A percentile compares a stretch with the other conserved stretches of the same genome.
These are phyloP conservation scores for Acidiella bohemica DNA, from an alignment of 495 filamentous ascomycete genomes.

Conservation along the genomic window DNA sequence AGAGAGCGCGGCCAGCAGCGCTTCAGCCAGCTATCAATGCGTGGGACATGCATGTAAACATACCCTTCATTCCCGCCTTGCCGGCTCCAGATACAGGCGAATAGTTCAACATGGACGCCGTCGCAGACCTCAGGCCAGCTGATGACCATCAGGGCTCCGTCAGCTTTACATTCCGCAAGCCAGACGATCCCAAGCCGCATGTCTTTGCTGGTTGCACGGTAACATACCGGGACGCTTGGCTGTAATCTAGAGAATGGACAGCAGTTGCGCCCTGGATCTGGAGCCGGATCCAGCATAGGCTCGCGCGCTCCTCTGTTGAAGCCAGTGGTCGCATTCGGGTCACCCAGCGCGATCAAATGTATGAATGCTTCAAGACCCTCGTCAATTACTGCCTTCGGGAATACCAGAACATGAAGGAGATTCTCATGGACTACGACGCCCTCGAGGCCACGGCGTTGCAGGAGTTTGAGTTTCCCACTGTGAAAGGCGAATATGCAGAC, in stretches of 20 bases:
- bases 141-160: not conserved
- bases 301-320: constrained; percentile 25
- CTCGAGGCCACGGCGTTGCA: constrained; percentile 30
- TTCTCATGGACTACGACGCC: constrained; percentile 27
- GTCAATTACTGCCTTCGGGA: constrained; percentile 29
- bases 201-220: constrained; percentile 28
- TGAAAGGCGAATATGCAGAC: constrained; percentile 26
- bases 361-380: constrained; percentile 32
- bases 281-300: constrained; percentile 23
- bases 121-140: constrained; percentile 26
- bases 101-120: constrained; percentile 30
- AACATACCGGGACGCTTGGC: constrained; percentile 25
- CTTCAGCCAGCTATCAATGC: constrained; percentile 31
- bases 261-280: constrained; percentile 36
- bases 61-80: constrained; percentile 25
- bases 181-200: constrained; percentile 25
- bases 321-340: constrained; percentile 25
- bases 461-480: constrained; percentile 27
- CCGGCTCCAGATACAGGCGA: constrained; percentile 25
- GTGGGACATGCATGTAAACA: constrained; percentile 27
- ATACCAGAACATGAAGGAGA: constrained; percentile 32
- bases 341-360: constrained; percentile 30
- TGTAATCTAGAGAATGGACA: constrained; percentile 30
- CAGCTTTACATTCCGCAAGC: constrained; percentile 23
- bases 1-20: constrained; percentile 23